A percentile compares a stretch with the other conserved stretches of the same genome.
Conservation (phyloP, 2,329 filamentous ascomycete species). For the Aspergillus glaucus region DNA sequence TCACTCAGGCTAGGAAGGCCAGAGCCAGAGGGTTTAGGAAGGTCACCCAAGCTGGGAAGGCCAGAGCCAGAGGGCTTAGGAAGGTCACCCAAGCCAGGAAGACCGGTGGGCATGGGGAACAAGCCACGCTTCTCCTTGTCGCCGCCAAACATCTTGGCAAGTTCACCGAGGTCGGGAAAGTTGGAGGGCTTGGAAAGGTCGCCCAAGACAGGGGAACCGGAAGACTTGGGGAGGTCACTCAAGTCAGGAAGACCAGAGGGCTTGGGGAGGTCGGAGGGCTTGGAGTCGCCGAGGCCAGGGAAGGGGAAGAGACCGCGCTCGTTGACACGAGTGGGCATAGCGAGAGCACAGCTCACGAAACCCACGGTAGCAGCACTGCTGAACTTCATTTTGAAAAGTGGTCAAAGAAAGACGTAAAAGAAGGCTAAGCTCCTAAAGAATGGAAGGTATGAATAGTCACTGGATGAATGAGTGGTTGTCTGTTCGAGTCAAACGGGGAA, state of each 20-base stretch:
- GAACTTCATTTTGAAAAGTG: not conserved
- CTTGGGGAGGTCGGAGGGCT: not conserved
- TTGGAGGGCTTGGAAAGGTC: not conserved
- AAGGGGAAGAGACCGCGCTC: not conserved
- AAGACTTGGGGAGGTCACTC: not conserved
- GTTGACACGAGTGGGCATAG: not conserved
- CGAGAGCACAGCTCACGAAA: conserved; percentile 1
- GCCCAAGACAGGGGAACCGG: not conserved
- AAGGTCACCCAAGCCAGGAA: not conserved
- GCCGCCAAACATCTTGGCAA: not conserved
- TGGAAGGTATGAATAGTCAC: not conserved
- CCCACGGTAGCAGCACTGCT: not conserved
- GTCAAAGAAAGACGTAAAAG: not conserved
- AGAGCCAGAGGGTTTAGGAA: not conserved
- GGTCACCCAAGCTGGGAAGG: not conserved
- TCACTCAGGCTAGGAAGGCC: not conserved
- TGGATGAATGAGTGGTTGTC: not conserved
- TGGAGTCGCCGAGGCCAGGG: not conserved
- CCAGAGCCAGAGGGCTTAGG: not conserved
- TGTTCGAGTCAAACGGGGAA: not conserved
- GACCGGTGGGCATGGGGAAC: not conserved
- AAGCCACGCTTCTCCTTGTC: not conserved
- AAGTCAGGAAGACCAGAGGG: not conserved
- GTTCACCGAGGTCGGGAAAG: not conserved
- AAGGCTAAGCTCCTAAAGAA: not conserved